Evolutionary conservation across 2,329 filamentous ascomycete species (phyloP), one percentile per base, ranked within the genome.

Genomic region (Ophiostoma fasciatum): DNA sequence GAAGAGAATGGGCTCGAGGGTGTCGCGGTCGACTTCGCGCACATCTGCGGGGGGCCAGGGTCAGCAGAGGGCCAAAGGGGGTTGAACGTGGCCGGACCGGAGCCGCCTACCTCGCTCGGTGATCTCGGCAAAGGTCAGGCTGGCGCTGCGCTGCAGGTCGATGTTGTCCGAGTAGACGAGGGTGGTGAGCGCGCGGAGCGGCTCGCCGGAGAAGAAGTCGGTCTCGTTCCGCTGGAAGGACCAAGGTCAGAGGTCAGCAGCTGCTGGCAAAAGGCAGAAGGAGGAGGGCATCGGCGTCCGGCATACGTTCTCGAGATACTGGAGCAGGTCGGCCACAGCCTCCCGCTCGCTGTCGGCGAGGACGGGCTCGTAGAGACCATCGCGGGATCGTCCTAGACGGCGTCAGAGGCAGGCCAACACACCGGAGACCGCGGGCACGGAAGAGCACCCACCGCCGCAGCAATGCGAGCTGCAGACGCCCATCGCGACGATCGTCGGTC

Each of bases 81-180:
- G n/a, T n/a, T n/a, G n/a, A n/a, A n/a, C n/a, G n/a, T n/a, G n/a
- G n/a, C n/a, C n/a, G n/a, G n/a, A n/a, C n/a, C n/a, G n/a, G n/a
- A n/a, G n/a, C n/a, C n/a, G 11, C 26, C 28, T 31, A 94, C 90
- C 88, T 83, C 88, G 66, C 61, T 98, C 90, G 27, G 90, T 98
- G 48, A 98, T 98, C 58, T 98, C 90, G 42, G 90, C 90, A 67
- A 98, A 98, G 3, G 90, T 98, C 58, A 98, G 72, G 57, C 88
- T 96, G 36, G 90, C 90, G 62, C 90, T 96, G 46, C 90, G 74
- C 63, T 98, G 90, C 36, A 98, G 70, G 57, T 98, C 90, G 55
- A 98, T 87, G 62, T 98, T 98, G 59, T 96, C 87, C 39, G 90
- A 98, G 58, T 94, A 98, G 39, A 98, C 90, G 19, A 98, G 72